Evolutionary conservation across 805 yeast genomes (phyloP), one percentile per base, ranked within the genome.

Genomic region (Danielia oregonensis): DNA sequence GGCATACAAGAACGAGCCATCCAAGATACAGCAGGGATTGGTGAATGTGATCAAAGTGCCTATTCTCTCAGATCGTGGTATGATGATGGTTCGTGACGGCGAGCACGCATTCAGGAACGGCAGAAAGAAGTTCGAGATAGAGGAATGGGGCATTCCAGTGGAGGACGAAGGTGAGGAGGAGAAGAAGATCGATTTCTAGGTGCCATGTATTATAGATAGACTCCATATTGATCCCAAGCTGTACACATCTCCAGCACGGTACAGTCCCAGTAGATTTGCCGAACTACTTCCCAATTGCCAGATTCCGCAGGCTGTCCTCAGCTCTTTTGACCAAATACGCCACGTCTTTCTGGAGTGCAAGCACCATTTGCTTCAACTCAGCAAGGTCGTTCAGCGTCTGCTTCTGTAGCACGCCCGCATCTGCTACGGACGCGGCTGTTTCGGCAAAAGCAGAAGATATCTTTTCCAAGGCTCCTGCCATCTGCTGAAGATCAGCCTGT

Each of bases 101-200:
- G 97, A 89, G 59, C 82, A 76, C 57, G 87, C 95, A 4, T 91
- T 89, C 63, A 80, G 81, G 52, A 86, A 87, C 45, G 91, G 96
- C 10, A 74, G 84, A 43, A 78, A 79, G 57, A 79, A 74, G 49
- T 87, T 91, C 54, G 96, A 86, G 51, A 82, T 93, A 34, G 91
- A 86, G 46, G 86, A 81, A 51, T 93, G 96, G 95, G 86, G 95
- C n/a, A 93, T 93, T 32, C 97, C 98, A 0, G 95, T 91, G 2
- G 96, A 88, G 37, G 94, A 83, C 38, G 82, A 49, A 10, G 52
- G 71, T 11, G 73, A 63, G 24, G 51, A 37, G 33, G 44, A 24
- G 33, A 54, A 57, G 33, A 61, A 63, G 46, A 55, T 65, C 11
- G 70, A 65, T 16, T 65, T 61, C 31, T 63, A 47, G 35, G n/a